Conservation (phyloP, 352 stramenopile species). For the Phytopythium mirpurense region DNA sequence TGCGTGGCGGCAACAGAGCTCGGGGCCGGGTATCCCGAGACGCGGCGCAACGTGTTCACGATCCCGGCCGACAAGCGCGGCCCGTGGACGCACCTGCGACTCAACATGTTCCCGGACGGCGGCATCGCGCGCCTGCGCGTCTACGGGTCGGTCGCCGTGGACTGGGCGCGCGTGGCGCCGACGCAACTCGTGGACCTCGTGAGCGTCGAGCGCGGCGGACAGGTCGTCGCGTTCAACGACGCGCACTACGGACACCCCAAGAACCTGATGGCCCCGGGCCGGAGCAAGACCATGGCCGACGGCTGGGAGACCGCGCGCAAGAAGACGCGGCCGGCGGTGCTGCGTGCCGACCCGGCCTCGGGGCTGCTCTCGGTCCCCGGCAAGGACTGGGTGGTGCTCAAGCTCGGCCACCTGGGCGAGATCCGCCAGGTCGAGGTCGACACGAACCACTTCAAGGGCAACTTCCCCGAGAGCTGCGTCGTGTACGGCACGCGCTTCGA, state of each 20-base stretch:
- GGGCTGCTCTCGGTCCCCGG: conserved; percentile 63
- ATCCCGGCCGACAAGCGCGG: conserved; percentile 26
- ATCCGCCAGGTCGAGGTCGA: conserved; percentile 83
- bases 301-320: conserved; percentile 94
- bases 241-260: conserved; percentile 93
- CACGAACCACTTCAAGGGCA: conserved; percentile 95
- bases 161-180: conserved; percentile 49
- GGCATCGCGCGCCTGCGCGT: conserved; percentile 88
- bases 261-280: conserved; percentile 84
- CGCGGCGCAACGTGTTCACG: conserved; percentile 82
- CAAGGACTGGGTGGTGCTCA: conserved; percentile 91
- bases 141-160: conserved; percentile 57
- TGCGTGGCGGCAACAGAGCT: conserved; percentile 22
- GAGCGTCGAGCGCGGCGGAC: conserved; percentile 74
- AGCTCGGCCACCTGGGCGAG: conserved; percentile 76
- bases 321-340: conserved; percentile 68
- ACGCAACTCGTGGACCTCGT: conserved; percentile 83
- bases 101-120: conserved; percentile 94
- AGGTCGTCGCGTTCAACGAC: conserved; percentile 89
- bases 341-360: conserved; percentile 36
- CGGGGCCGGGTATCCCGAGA: conserved; percentile 79
- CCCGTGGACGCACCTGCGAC: conserved; percentile 82
- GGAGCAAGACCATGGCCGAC: conserved; percentile 91
- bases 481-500: conserved; percentile 70
- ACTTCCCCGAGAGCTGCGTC: conserved; percentile 90